phyloP scores from a whole-genome alignment of 768 basidiomycete genomes.

The Naganishia onofrii region DNA sequence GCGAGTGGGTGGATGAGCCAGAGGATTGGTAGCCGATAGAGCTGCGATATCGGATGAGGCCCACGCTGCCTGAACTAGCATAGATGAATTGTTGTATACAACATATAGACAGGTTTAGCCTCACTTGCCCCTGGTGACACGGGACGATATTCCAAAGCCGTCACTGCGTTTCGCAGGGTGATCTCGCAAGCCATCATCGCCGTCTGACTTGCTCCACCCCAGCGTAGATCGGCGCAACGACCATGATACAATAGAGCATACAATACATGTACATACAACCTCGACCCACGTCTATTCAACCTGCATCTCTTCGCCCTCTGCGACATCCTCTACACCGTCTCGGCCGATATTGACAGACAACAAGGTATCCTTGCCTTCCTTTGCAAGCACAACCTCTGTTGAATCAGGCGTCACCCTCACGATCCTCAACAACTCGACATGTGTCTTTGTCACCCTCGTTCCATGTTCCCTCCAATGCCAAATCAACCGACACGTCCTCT shows the following conservation, averaged over 20 bases:
- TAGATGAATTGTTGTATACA: too few relatives aligned
- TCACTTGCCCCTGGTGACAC: too few relatives aligned
- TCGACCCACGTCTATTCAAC: not conserved
- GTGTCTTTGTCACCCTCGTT: conserved; percentile 37
- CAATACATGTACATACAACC: not conserved
- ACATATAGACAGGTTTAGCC: too few relatives aligned
- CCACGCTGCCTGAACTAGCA: too few relatives aligned
- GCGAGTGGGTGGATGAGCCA: conserved; percentile 49
- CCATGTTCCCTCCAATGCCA: conserved; percentile 43
- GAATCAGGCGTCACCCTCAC: conserved; percentile 16
- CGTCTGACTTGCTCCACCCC: too few relatives aligned
- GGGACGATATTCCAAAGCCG: not conserved
- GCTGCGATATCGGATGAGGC: not conserved
- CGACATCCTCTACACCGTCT: not conserved
- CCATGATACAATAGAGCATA: not conserved
- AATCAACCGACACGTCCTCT: conserved; percentile 43
- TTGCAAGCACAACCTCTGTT: not conserved
- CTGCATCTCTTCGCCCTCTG: not conserved
- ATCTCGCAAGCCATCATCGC: not conserved
- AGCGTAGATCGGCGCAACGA: too few relatives aligned
- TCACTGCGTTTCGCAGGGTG: not conserved
- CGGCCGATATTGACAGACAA: not conserved
- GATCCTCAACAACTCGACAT: conserved; percentile 40
- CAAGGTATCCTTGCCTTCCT: conserved; percentile 24
- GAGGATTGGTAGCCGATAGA: conserved; percentile 41